Percentiles rank a stretch among this genome's conserved stretches.
Conservation (phyloP, 2,329 filamentous ascomycete species). For the Pestalotiopsis sp. region DNA sequence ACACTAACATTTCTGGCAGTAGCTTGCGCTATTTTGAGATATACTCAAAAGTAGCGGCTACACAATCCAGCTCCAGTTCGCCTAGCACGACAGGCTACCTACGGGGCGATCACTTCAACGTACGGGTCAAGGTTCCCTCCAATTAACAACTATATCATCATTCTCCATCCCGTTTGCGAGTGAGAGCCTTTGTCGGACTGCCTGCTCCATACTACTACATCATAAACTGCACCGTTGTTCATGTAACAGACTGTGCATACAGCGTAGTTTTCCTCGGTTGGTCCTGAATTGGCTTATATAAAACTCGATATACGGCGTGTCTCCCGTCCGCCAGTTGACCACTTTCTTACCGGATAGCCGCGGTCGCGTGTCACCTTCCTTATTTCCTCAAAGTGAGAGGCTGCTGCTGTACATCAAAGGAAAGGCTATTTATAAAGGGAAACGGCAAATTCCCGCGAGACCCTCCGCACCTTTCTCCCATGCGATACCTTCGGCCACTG, state of each 20-base stretch:
- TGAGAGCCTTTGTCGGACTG: not conserved
- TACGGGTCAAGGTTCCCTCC: not conserved
- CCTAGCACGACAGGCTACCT: not conserved
- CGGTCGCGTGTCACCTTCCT: conserved; percentile 13
- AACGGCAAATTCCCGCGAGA: not conserved
- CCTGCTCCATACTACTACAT: not conserved
- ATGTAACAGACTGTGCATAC: not conserved
- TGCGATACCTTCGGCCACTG: conserved; percentile 13
- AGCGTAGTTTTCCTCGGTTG: not conserved
- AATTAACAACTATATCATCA: not conserved
- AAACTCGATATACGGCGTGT: not conserved
- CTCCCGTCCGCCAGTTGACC: not conserved
- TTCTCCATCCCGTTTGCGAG: not conserved
- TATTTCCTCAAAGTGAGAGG: not conserved
- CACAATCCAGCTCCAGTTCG: not conserved
- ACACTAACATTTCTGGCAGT: not conserved
- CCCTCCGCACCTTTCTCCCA: conserved; percentile 2
- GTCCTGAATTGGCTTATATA: not conserved
- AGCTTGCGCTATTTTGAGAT: not conserved
- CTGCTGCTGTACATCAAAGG: not conserved
- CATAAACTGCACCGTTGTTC: not conserved
- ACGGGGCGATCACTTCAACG: not conserved
- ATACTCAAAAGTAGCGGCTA: not conserved
- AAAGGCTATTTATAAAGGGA: not conserved
- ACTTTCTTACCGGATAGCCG: not conserved